Evolutionary conservation across 1,284 basidiomycete species (phyloP).

Genomic region (Ganoderma lucidum): DNA sequence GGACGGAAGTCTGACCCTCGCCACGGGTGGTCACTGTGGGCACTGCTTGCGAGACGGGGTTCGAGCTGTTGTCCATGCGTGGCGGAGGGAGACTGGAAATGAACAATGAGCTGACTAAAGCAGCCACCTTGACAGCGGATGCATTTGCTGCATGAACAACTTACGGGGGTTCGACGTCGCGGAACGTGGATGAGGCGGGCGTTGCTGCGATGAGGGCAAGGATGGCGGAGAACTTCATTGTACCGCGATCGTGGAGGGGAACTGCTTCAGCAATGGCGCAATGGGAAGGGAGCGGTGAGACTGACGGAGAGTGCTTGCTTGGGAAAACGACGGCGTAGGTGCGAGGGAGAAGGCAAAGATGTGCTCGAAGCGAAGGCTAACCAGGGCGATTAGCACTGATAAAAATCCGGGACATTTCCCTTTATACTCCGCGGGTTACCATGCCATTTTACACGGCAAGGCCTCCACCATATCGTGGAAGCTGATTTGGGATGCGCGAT

Average conservation of each 20-base stretch:
- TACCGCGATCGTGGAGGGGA: background rate
- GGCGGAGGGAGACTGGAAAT: background rate
- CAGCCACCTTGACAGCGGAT: background rate
- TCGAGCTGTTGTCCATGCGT: background rate
- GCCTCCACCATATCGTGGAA: no score
- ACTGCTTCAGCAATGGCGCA: no score
- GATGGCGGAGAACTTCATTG: background rate
- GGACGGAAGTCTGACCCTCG: constrained; percentile 37
- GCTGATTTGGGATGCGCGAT: no score
- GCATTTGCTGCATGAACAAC: background rate
- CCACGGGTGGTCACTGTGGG: constrained; percentile 36
- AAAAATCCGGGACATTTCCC: no score
- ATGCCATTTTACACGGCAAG: no score
- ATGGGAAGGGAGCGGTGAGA: no score
- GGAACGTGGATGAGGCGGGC: background rate
- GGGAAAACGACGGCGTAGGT: no score
- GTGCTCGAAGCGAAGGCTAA: no score
- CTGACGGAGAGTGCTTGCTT: no score
- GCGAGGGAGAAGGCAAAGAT: no score
- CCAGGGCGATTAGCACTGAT: no score
- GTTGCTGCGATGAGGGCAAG: background rate
- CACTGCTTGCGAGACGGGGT: background rate
- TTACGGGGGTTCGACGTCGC: background rate
- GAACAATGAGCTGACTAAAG: background rate
- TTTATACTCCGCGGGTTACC: no score